Evolutionary conservation across 345 rosid species (phyloP).

Genomic region (Linum trigynum): DNA sequence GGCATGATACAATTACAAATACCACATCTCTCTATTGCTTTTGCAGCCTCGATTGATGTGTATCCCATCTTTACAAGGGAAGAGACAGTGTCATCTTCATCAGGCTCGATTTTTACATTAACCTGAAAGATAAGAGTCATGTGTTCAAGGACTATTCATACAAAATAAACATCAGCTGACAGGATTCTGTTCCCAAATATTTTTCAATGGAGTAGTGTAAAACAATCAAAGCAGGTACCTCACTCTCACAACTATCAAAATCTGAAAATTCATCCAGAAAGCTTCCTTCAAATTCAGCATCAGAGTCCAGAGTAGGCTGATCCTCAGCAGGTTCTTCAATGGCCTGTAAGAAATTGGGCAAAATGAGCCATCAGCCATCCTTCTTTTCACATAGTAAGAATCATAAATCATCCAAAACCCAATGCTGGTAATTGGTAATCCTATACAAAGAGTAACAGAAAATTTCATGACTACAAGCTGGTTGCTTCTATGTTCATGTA

Average conservation of each 20-base stretch:
- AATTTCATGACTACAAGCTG: too few species aligned
- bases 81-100: conserved; percentile 25
- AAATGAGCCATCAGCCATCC: neutral
- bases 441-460: neutral
- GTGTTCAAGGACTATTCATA: neutral
- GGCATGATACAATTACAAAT: conserved; percentile 6
- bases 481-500: too few species aligned
- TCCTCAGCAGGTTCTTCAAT: conserved; percentile 35
- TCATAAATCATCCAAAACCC: neutral
- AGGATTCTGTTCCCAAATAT: neutral
- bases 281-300: conserved; percentile 42
- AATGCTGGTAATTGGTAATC: neutral
- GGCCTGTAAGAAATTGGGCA: conserved; percentile 33
- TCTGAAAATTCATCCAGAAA: conserved; percentile 42
- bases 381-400: neutral
- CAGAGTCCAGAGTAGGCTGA: conserved; percentile 27
- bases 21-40: conserved; percentile 92
- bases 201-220: neutral
- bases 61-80: conserved; percentile 64
- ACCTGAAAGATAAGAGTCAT: conserved; percentile 27
- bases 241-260: conserved; percentile 40
- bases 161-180: neutral
- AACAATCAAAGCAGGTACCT: conserved; percentile 34
- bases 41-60: conserved; percentile 44
- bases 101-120: conserved; percentile 26